Conservation (phyloP, 2,329 filamentous ascomycete species). For the Calonectria henricotiae region DNA sequence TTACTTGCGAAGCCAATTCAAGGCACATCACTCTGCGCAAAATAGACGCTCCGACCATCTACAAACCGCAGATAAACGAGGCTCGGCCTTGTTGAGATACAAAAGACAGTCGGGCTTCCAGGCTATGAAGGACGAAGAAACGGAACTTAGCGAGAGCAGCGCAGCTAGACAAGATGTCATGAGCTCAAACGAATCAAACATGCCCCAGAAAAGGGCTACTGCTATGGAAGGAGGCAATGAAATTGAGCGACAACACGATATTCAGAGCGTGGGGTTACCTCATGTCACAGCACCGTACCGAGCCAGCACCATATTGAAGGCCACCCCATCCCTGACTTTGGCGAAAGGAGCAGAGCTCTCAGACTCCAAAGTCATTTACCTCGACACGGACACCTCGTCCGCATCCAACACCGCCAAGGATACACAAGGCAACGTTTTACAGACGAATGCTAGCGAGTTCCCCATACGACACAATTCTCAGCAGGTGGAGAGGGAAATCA, state of each 20-base stretch:
- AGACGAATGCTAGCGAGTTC: slow-evolving; percentile 46
- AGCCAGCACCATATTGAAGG: neutral
- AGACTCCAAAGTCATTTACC: neutral
- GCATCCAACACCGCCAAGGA: neutral
- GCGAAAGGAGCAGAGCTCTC: neutral
- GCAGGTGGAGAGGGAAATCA: slow-evolving; percentile 45
- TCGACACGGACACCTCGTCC: neutral
- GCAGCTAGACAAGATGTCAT: neutral
- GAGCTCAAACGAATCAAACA: neutral
- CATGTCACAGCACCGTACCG: neutral
- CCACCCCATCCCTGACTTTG: neutral
- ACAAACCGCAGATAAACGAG: neutral
- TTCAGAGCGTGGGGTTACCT: neutral
- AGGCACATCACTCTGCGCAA: neutral
- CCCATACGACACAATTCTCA: slow-evolving; percentile 40
- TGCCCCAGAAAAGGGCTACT: neutral
- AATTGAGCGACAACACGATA: neutral
- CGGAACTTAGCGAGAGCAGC: neutral
- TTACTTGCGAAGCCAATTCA: slow-evolving; percentile 1
- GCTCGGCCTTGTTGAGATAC: neutral
- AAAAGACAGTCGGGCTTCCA: neutral
- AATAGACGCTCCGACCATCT: too few relatives aligned
- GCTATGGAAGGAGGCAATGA: neutral
- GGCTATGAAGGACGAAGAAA: neutral
- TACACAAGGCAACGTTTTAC: slow-evolving; percentile 27